Evolutionary conservation across 805 yeast genomes (phyloP), one percentile per base, ranked within the genome.

Genomic region (Zygotorulaspora sp.): DNA sequence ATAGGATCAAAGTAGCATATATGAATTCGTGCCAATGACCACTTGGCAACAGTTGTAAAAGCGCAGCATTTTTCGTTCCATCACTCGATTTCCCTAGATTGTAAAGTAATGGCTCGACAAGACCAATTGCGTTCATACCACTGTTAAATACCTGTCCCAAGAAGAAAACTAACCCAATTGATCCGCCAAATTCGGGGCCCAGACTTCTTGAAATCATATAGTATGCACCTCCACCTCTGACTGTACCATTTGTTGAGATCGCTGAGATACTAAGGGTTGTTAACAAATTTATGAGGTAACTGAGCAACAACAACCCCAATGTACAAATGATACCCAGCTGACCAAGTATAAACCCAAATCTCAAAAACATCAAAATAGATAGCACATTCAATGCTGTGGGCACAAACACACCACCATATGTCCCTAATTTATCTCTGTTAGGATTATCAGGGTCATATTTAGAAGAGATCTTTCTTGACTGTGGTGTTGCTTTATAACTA

Each of bases 151-250:
- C 88, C 65, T 92, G 99, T 1, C 99, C 99, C 36, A 92, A 70
- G 55, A 83, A 94, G 60, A 92, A 92, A 16, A 92, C 90, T 19
- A 92, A 71, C 1, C 99, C 99, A 47, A 92, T 90, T 3, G 96
- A 83, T 3, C 98, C 98, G 18, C 99, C 99, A 63, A 92, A 92
- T 58, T 92, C 99, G 3, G 97, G 96, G 0, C 99, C 99, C 44
- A 92, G 66, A 22, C 95, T 82, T 49, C 99, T 72, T 22, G 95
- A 83, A 43, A 92, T 87, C 97, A 92, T 92, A 54, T 88, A 92
- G 58, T 92, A 92, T 0, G 97, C 97, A 32, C 99, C 99, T 11
- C 99, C 99, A 10, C 97, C 97, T 49, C 88, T 76, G 2, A 92
- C 97, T 0, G 95, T 87, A 15, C 99, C 99, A 57, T 92, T 92